Percentiles rank a stretch among this genome's conserved stretches.
Evolutionary conservation across 2,329 filamentous ascomycete genomes (phyloP).

Genomic region (Trichoderma koningii): DNA sequence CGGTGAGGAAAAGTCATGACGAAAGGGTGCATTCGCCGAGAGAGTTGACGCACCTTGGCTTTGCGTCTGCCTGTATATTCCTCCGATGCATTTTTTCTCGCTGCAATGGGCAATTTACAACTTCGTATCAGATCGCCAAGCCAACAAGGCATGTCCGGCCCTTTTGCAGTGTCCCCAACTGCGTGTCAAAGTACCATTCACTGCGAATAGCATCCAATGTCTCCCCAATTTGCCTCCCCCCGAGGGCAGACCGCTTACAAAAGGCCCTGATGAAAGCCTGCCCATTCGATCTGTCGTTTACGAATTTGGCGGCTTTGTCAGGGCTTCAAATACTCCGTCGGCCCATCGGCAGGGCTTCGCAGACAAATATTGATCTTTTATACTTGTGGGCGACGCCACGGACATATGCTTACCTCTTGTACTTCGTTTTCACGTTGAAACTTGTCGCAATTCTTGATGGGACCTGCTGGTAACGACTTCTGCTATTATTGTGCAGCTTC

Average conservation of each 20-base stretch:
- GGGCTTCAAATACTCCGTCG: neutral
- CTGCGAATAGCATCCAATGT: neutral
- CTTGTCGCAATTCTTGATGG: too few relatives aligned
- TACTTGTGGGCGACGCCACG: neutral
- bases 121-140: neutral
- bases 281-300: neutral
- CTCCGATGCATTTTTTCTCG: too few relatives aligned
- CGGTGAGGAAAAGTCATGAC: too few relatives aligned
- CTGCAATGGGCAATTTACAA: neutral
- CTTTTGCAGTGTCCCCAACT: neutral
- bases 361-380: neutral
- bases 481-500: too few relatives aligned
- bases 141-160: neutral
- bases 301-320: neutral
- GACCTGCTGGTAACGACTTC: too few relatives aligned
- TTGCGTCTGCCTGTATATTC: too few relatives aligned
- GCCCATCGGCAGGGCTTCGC: neutral
- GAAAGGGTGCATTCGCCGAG: constrained; percentile 11
- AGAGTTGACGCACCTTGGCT: too few relatives aligned
- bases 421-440: neutral
- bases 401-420: constrained; percentile 3
- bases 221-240: neutral
- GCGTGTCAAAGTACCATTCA: too few relatives aligned
- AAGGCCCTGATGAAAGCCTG: neutral
- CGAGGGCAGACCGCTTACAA: constrained; percentile 4